Evolutionary conservation across 1,284 basidiomycete species (phyloP), one percentile per base, ranked within the genome.

Genomic region (Entoloma clypeatum): DNA sequence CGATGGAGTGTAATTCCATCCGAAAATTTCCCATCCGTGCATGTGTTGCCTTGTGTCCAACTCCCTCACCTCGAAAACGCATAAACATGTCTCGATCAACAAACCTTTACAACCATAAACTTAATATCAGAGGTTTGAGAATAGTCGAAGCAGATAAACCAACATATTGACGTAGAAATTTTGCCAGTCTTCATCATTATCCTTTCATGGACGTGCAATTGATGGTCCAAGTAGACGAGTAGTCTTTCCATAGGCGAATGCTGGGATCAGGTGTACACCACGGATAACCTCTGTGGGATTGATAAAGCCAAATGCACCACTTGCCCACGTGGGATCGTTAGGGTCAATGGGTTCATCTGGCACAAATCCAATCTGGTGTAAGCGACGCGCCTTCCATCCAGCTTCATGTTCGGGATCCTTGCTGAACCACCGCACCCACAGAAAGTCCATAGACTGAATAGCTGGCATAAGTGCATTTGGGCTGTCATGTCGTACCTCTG

Each of bases 131-230:
- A 8, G 10, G 27, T 7, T 9, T 32, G n/a, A 11, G 11, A 9
- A n/a, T n/a, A n/a, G n/a, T n/a, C n/a, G n/a, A n/a, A n/a, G n/a
- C n/a, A n/a, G n/a, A n/a, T n/a, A n/a, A n/a, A 55, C 61, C 41
- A 36, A 68, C 67, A 59, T 56, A 21, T 58, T 58, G 1, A 66
- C 56, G 48, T 65, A 63, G 32, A 57, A 63, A n/a, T n/a, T n/a
- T n/a, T n/a, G n/a, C n/a, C n/a, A n/a, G n/a, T n/a, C n/a, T n/a
- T n/a, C n/a, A n/a, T n/a, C n/a, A n/a, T n/a, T n/a, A n/a, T n/a
- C n/a, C n/a, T n/a, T n/a, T n/a, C n/a, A n/a, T n/a, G n/a, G n/a
- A 51, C 50, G 47, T 3, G 55, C 51, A 5, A 63, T 34, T 13
- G 60, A 65, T 2, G 45, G 47, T 2, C 36, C 34, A 3, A 67